Evolutionary conservation across 768 basidiomycete genomes (phyloP).

Genomic region (Mycena haematopus): DNA sequence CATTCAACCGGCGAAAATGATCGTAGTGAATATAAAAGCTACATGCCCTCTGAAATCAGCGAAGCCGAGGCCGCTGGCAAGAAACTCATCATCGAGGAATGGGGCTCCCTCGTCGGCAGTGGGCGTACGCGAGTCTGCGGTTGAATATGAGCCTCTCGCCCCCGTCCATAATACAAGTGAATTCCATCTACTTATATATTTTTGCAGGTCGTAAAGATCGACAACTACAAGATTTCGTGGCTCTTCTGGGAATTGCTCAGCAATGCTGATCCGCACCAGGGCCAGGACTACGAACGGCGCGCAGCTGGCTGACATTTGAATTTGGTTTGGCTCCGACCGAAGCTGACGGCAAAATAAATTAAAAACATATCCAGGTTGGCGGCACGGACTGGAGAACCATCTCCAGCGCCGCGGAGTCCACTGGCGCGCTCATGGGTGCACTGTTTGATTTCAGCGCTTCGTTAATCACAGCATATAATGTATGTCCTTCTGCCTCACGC

Average conservation of each 20-base stretch:
- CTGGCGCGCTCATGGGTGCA: constrained; percentile 28
- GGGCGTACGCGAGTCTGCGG: constrained; percentile 43
- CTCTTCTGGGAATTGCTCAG: constrained; percentile 48
- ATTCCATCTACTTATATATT: background rate
- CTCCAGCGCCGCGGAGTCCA: constrained; percentile 13
- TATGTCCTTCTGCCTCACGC: no score
- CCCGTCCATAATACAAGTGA: background rate
- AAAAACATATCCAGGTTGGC: constrained; percentile 32
- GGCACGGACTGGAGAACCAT: constrained; percentile 34
- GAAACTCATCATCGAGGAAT: constrained; percentile 45
- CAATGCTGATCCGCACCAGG: constrained; percentile 42
- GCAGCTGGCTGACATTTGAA: background rate
- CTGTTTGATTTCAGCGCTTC: constrained; percentile 35
- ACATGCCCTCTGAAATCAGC: constrained; percentile 33
- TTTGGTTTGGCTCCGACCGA: background rate
- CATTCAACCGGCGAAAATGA: no score
- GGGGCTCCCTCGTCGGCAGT: constrained; percentile 39
- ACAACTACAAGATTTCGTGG: constrained; percentile 44
- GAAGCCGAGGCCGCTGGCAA: constrained; percentile 43
- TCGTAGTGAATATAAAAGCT: constrained; percentile 14
- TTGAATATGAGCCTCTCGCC: constrained; percentile 29
- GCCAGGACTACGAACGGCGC: constrained; percentile 36
- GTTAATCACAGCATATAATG: no score
- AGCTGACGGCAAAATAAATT: no score
- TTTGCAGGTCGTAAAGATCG: constrained; percentile 33